These are phyloP conservation scores for Acacia concinna DNA, from an alignment of 331 rosid genomes.

Conservation along the genomic window DNA sequence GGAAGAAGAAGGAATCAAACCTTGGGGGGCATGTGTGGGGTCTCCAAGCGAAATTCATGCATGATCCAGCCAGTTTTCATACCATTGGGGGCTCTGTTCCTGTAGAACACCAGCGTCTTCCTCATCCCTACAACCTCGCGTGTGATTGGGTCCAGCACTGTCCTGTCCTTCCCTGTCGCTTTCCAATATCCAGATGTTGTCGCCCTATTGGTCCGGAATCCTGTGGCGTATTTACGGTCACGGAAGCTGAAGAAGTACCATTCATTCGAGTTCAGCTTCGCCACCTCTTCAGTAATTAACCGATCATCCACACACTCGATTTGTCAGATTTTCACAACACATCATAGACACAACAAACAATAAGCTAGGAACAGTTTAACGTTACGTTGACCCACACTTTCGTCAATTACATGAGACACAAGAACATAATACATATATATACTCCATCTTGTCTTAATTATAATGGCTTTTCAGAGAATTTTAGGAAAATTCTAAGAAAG, in stretches of 20 bases:
- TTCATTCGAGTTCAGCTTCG: slow-evolving; percentile 77
- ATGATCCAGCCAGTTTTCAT: slow-evolving; percentile 90
- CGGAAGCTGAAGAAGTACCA: slow-evolving; percentile 96
- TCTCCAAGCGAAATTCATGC: slow-evolving; percentile 93
- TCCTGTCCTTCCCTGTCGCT: slow-evolving; percentile 85
- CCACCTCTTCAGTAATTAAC: slow-evolving; percentile 52
- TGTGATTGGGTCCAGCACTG: slow-evolving; percentile 63
- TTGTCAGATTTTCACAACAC: background rate
- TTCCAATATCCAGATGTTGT: slow-evolving; percentile 83
- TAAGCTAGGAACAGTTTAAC: background rate
- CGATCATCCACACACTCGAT: background rate
- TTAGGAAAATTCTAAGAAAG: too few species aligned
- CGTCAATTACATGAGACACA: background rate
- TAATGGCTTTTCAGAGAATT: too few species aligned
- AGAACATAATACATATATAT: background rate
- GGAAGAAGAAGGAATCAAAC: slow-evolving; percentile 30
- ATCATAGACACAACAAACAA: background rate
- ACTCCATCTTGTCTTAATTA: too few species aligned
- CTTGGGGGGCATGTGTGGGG: slow-evolving; percentile 95
- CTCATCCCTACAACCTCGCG: slow-evolving; percentile 81
- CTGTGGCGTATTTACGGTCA: slow-evolving; percentile 85
- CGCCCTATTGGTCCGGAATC: slow-evolving; percentile 71
- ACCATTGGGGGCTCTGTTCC: slow-evolving; percentile 85
- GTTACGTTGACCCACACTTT: background rate
- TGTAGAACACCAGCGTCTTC: slow-evolving; percentile 82